phyloP scores from a whole-genome alignment of 345 rosid species.

The Murraya paniculata region DNA sequence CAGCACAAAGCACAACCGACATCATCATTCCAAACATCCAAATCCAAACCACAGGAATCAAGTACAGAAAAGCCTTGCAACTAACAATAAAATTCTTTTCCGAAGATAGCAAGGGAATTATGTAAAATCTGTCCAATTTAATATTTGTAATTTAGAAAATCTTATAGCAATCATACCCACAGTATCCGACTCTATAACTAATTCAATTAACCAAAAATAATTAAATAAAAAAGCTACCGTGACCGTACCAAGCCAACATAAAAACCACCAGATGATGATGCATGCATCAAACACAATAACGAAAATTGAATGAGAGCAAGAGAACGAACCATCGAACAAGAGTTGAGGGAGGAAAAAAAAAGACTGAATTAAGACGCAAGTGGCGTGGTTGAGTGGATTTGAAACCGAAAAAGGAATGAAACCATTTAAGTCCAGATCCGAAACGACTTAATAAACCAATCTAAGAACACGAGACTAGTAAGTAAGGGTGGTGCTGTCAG shows the following conservation, averaged over 20 bases:
- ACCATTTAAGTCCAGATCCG: slow-evolving; percentile 4
- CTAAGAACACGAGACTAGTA: slow-evolving; percentile 5
- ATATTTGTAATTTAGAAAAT: background rate
- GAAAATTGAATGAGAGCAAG: background rate
- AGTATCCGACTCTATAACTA: background rate
- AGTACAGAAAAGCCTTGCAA: background rate
- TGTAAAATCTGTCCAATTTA: background rate
- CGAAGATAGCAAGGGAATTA: background rate
- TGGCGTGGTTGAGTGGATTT: slow-evolving; percentile 7
- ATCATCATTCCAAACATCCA: background rate
- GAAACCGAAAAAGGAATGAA: background rate
- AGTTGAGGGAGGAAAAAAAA: background rate
- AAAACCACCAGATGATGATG: background rate
- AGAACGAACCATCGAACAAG: slow-evolving; percentile 29
- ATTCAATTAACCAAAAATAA: background rate
- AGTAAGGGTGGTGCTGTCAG: background rate
- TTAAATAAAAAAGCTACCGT: no score
- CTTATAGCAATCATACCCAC: background rate
- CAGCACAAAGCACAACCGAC: background rate
- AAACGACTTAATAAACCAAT: background rate
- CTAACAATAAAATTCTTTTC: background rate
- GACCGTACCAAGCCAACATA: background rate
- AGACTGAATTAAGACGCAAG: background rate
- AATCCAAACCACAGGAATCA: background rate
- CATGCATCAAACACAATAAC: background rate